Evolutionary conservation across 306 rosid genomes (phyloP).

Genomic region (Quercus robur): DNA sequence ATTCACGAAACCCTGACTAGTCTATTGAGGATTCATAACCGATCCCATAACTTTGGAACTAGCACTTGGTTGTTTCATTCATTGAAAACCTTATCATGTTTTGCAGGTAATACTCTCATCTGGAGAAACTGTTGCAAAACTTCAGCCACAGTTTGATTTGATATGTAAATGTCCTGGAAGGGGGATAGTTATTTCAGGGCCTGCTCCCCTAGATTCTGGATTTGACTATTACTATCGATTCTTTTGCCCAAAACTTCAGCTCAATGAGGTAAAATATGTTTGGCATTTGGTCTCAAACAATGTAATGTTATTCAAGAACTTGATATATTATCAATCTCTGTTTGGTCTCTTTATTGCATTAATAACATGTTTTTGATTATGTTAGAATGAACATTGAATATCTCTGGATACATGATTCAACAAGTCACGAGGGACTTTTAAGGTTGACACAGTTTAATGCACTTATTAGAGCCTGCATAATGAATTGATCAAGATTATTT

Average conservation of each 20-base stretch:
- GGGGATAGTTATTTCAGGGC: slow-evolving; percentile 59
- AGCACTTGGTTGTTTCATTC: no score
- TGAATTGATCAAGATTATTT: background rate
- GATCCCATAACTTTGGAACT: no score
- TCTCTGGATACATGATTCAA: background rate
- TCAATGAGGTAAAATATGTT: slow-evolving; percentile 54
- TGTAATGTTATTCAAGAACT: background rate
- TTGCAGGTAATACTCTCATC: slow-evolving; percentile 58
- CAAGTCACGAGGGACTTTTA: background rate
- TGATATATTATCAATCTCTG: background rate
- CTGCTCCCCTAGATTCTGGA: slow-evolving; percentile 52
- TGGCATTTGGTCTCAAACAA: background rate
- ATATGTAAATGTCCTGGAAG: slow-evolving; percentile 49
- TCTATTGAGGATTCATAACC: no score
- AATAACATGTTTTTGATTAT: background rate
- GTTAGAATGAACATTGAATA: background rate
- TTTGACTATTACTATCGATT: slow-evolving; percentile 65
- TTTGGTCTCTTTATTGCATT: background rate
- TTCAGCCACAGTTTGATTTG: slow-evolving; percentile 49
- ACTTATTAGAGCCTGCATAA: background rate
- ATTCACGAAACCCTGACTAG: no score
- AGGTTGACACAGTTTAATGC: background rate
- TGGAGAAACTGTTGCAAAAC: slow-evolving; percentile 36
- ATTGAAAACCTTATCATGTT: background rate
- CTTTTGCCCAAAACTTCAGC: slow-evolving; percentile 56